phyloP scores from a whole-genome alignment of 2,329 filamentous ascomycete species.

The Leptographium wingfieldii region DNA sequence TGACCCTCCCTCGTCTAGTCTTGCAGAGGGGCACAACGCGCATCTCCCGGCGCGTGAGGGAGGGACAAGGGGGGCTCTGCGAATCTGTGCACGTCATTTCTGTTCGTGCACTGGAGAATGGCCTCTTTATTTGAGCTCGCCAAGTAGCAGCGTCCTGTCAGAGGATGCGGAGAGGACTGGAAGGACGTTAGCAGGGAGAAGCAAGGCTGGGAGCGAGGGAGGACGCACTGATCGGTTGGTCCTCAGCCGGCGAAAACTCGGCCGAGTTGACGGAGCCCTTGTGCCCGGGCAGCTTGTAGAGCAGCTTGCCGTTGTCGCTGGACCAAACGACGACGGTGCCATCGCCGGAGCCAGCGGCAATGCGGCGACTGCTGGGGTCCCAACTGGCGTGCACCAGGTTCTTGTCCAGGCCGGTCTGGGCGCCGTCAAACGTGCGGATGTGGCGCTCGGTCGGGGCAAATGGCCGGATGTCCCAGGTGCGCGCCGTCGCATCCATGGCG shows the following conservation, averaged over 20 bases:
- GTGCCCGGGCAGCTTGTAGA: slow-evolving; percentile 92
- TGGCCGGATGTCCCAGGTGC: slow-evolving; percentile 91
- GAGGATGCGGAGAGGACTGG: slow-evolving; percentile 79
- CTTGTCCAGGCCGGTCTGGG: slow-evolving; percentile 74
- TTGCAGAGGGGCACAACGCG: too few species aligned
- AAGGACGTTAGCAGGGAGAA: slow-evolving; percentile 3
- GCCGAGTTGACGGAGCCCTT: slow-evolving; percentile 93
- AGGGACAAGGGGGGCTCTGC: neutral
- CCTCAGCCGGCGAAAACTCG: slow-evolving; percentile 69
- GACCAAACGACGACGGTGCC: slow-evolving; percentile 90
- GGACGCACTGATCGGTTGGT: slow-evolving; percentile 76
- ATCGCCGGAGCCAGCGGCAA: slow-evolving; percentile 82
- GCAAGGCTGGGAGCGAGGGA: neutral
- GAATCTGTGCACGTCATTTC: neutral
- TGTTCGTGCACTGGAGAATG: neutral
- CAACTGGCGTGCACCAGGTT: slow-evolving; percentile 85
- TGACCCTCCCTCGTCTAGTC: too few species aligned
- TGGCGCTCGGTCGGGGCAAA: slow-evolving; percentile 83
- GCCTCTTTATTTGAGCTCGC: slow-evolving; percentile 35
- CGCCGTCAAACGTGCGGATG: slow-evolving; percentile 85
- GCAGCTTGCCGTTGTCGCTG: slow-evolving; percentile 69
- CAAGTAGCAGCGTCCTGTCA: slow-evolving; percentile 74
- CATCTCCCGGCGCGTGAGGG: too few species aligned
- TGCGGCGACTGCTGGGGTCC: slow-evolving; percentile 73
- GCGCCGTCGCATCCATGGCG: slow-evolving; percentile 83